These are phyloP conservation scores for Zygoascus flipseniorum DNA, from an alignment of 805 yeast genomes.

Conservation along the genomic window DNA sequence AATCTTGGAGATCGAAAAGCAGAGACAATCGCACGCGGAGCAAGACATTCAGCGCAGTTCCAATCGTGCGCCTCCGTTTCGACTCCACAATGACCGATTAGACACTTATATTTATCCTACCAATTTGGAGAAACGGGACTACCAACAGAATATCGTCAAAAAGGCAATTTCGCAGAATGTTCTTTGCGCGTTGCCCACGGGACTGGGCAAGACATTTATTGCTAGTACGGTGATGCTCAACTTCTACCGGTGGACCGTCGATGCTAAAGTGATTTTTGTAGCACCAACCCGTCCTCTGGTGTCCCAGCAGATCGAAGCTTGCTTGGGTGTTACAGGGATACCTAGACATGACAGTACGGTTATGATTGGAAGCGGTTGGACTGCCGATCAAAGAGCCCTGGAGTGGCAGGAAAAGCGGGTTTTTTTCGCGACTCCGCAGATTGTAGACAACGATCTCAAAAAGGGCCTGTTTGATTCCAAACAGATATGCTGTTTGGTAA, in stretches of 20 bases:
- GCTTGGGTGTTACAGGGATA: conserved; percentile 78
- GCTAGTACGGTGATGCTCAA: conserved; percentile 92
- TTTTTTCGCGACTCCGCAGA: conserved; percentile 93
- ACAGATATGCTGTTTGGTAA: conserved; percentile 61
- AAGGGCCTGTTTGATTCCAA: conserved; percentile 72
- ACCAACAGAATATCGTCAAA: conserved; percentile 73
- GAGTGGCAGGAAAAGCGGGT: conserved; percentile 76
- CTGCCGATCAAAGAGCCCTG: conserved; percentile 51
- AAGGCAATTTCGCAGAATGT: conserved; percentile 65
- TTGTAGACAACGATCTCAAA: conserved; percentile 80
- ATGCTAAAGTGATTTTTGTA: conserved; percentile 78
- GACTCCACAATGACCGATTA: conserved; percentile 33
- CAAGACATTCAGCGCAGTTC: neutral
- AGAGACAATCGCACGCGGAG: neutral
- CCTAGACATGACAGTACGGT: conserved; percentile 72
- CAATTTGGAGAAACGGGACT: conserved; percentile 75
- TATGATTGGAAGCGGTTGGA: conserved; percentile 44
- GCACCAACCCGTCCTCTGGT: conserved; percentile 97
- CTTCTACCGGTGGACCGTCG: conserved; percentile 74
- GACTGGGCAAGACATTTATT: conserved; percentile 93
- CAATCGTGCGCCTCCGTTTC: conserved; percentile 7
- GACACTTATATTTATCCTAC: conserved; percentile 69
- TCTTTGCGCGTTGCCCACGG: conserved; percentile 91
- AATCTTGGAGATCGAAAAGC: neutral
- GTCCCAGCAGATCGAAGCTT: conserved; percentile 92